Percentiles rank a stretch among this genome's conserved stretches.
phyloP scores from a whole-genome alignment of 2,329 filamentous ascomycete species.

The Phoma sp. region DNA sequence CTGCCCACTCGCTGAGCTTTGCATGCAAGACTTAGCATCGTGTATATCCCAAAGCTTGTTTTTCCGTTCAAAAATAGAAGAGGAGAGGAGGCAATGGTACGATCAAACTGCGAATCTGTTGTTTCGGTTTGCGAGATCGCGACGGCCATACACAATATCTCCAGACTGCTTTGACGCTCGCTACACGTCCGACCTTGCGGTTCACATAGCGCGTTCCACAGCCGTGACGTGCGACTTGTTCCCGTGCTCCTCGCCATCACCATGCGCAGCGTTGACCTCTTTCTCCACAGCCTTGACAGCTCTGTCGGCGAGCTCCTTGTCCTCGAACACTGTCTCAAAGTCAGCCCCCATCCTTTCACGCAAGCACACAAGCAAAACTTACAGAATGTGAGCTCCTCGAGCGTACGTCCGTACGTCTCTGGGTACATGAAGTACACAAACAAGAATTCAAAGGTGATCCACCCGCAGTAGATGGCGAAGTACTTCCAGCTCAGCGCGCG shows the following conservation, averaged over 20 bases:
- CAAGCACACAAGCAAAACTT: conserved; percentile 11
- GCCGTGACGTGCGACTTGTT: conserved; percentile 31
- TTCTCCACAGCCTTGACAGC: conserved; percentile 44
- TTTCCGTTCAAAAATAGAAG: too few relatives aligned
- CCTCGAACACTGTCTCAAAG: conserved; percentile 40
- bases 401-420: conserved; percentile 61
- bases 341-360: conserved; percentile 8
- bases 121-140: too few relatives aligned
- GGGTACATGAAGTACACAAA: conserved; percentile 67
- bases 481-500: conserved; percentile 61
- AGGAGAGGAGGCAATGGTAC: too few relatives aligned
- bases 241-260: conserved; percentile 18
- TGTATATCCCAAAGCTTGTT: too few relatives aligned
- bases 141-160: too few relatives aligned
- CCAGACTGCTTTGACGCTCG: not conserved
- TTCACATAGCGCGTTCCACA: conserved; percentile 27
- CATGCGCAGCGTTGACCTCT: conserved; percentile 35
- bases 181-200: not conserved
- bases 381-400: conserved; percentile 66
- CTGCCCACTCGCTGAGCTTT: too few relatives aligned
- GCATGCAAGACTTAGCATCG: too few relatives aligned
- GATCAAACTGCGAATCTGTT: too few relatives aligned
- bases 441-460: conserved; percentile 61
- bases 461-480: conserved; percentile 63
- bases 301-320: conserved; percentile 43